Percentiles rank a stretch among this genome's conserved stretches.
These are phyloP conservation scores for Gnetum montanum DNA, from an alignment of 75 land plant species.

Conservation along the genomic window DNA sequence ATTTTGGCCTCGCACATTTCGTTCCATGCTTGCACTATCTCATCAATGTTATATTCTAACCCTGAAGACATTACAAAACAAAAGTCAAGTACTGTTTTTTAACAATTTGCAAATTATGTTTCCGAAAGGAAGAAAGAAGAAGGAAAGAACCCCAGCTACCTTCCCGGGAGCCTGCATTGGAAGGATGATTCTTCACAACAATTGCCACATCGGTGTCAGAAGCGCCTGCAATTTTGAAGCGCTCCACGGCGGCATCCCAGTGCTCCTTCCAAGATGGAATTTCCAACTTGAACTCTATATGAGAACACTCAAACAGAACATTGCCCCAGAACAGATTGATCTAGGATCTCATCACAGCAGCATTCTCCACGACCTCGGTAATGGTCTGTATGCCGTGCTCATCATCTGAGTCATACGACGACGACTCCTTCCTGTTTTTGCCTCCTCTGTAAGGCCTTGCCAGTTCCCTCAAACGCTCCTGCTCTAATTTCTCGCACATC, in stretches of 20 bases:
- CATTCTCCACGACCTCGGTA: conserved; percentile 50
- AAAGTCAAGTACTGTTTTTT: too few relatives aligned
- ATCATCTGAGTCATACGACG: not conserved
- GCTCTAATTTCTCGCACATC: conserved; percentile 61
- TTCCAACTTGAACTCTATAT: conserved; percentile 54
- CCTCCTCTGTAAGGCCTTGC: conserved; percentile 13
- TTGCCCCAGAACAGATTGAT: conserved; percentile 65
- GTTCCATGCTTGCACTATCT: conserved; percentile 72
- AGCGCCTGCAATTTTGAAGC: conserved; percentile 64
- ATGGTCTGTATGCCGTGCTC: conserved; percentile 30
- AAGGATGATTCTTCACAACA: conserved; percentile 65
- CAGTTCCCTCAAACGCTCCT: conserved; percentile 28
- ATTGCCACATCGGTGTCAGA: conserved; percentile 66
- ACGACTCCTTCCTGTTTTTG: conserved; percentile 10
- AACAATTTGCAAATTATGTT: too few relatives aligned
- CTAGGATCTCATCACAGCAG: conserved; percentile 50
- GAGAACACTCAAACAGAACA: conserved; percentile 62
- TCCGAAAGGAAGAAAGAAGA: too few relatives aligned
- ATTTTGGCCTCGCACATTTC: conserved; percentile 76
- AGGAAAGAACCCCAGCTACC: too few relatives aligned
- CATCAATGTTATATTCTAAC: conserved; percentile 58
- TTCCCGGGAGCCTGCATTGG: conserved; percentile 50
- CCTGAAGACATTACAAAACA: conserved; percentile 28
- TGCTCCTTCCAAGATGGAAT: conserved; percentile 58
- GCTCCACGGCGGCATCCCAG: conserved; percentile 55